Conservation (phyloP, 495 filamentous ascomycete genomes). For the Jackrogersella minutella region DNA sequence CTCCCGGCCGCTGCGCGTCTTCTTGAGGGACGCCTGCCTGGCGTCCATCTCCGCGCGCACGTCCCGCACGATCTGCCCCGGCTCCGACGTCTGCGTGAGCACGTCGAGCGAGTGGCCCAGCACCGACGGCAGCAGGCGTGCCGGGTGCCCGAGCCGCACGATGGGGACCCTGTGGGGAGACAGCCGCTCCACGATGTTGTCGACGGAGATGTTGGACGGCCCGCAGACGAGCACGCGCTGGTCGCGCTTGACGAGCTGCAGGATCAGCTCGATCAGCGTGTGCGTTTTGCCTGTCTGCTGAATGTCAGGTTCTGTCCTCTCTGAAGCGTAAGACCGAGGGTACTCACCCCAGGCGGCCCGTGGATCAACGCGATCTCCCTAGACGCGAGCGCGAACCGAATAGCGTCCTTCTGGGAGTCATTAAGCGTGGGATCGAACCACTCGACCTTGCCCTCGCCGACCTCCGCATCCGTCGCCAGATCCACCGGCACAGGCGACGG, state of each 20-base stretch:
- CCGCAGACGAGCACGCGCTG: conserved; percentile 89
- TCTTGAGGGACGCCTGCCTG: conserved; percentile 87
- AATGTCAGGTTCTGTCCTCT: neutral
- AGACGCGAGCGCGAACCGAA: conserved; percentile 84
- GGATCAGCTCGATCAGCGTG: conserved; percentile 92
- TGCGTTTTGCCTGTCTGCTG: conserved; percentile 90
- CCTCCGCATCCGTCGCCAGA: conserved; percentile 46
- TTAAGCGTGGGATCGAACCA: conserved; percentile 86
- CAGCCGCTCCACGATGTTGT: conserved; percentile 98
- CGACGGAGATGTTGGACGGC: conserved; percentile 94
- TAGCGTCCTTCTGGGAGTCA: conserved; percentile 88
- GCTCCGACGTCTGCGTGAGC: conserved; percentile 89
- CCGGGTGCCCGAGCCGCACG: conserved; percentile 91
- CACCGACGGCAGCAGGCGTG: conserved; percentile 86
- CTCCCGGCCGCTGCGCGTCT: conserved; percentile 83
- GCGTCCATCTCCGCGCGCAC: conserved; percentile 91
- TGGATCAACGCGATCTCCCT: conserved; percentile 91
- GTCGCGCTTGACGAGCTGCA: conserved; percentile 77
- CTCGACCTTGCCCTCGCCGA: conserved; percentile 57
- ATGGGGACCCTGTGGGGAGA: conserved; percentile 84
- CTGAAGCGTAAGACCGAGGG: neutral
- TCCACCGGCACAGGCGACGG: conserved; percentile 64
- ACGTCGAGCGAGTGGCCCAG: conserved; percentile 90
- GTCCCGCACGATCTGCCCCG: conserved; percentile 88
- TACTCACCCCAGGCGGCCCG: conserved; percentile 81